Evolutionary conservation across 345 rosid genomes (phyloP).

Genomic region (Rhizophora mangle): DNA sequence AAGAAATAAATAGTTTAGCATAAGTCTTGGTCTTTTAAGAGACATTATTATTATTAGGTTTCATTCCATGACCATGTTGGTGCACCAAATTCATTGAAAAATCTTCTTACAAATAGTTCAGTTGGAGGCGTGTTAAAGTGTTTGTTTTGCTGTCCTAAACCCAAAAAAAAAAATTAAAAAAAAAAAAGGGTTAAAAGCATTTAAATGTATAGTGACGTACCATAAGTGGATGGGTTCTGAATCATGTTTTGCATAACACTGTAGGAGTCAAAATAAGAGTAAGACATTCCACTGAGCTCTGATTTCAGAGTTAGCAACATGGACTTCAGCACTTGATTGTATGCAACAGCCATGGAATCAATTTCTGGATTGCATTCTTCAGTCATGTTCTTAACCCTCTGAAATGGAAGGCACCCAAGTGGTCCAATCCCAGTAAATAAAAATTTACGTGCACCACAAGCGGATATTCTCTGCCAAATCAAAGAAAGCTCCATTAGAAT

Average conservation of each 20-base stretch:
- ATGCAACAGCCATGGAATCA: constrained; percentile 40
- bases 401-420: constrained; percentile 57
- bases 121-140: too few species aligned
- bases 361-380: constrained; percentile 43
- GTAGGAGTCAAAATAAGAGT: constrained; percentile 56
- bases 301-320: constrained; percentile 38
- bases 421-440: constrained; percentile 41
- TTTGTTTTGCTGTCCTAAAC: too few species aligned
- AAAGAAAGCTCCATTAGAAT: neutral
- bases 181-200: too few species aligned
- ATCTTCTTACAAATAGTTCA: too few species aligned
- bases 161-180: too few species aligned
- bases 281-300: constrained; percentile 39
- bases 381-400: constrained; percentile 37
- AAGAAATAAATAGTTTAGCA: neutral
- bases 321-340: constrained; percentile 43
- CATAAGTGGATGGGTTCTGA: constrained; percentile 47
- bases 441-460: constrained; percentile 49
- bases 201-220: constrained; percentile 22
- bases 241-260: constrained; percentile 32
- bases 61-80: too few species aligned
- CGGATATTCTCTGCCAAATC: constrained; percentile 39
- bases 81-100: too few species aligned
- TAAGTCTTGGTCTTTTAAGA: too few species aligned
- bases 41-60: too few species aligned